Evolutionary conservation across 2,329 filamentous ascomycete species (phyloP).

Genomic region (Magnaporthiopsis incrustans): DNA sequence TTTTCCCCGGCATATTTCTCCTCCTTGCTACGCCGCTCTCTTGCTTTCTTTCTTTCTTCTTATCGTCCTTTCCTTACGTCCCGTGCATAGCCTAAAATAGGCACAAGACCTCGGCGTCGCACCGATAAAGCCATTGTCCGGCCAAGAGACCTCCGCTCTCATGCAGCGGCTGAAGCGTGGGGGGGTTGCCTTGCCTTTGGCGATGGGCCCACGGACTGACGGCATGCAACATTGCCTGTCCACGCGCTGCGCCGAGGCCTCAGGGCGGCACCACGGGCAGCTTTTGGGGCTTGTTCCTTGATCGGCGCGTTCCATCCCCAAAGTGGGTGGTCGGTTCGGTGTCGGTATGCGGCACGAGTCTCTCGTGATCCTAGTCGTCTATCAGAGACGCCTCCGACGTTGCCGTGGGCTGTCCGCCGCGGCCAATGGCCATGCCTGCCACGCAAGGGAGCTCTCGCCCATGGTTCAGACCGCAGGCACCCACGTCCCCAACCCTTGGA

Average conservation of each 20-base stretch:
- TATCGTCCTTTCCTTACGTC: neutral
- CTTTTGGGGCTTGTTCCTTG: too few species aligned
- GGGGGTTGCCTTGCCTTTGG: neutral
- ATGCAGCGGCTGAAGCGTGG: neutral
- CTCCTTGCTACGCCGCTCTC: too few species aligned
- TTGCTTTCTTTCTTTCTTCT: neutral
- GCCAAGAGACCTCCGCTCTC: neutral
- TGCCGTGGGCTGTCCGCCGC: neutral
- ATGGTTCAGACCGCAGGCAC: neutral
- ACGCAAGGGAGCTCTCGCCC: neutral
- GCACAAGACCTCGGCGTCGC: neutral
- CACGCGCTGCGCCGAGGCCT: too few species aligned
- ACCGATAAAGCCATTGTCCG: too few species aligned
- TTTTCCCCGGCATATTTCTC: too few species aligned
- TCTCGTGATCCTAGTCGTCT: neutral
- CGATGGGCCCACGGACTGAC: neutral
- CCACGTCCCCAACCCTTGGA: neutral
- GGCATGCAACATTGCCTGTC: neutral
- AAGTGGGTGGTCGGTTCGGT: neutral
- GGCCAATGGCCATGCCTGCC: neutral
- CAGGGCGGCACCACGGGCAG: too few species aligned
- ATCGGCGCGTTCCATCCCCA: too few species aligned
- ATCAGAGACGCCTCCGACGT: neutral
- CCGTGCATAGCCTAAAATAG: neutral
- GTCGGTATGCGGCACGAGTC: neutral